phyloP scores from a whole-genome alignment of 768 basidiomycete species.

The Pulveroboletus sp. region DNA sequence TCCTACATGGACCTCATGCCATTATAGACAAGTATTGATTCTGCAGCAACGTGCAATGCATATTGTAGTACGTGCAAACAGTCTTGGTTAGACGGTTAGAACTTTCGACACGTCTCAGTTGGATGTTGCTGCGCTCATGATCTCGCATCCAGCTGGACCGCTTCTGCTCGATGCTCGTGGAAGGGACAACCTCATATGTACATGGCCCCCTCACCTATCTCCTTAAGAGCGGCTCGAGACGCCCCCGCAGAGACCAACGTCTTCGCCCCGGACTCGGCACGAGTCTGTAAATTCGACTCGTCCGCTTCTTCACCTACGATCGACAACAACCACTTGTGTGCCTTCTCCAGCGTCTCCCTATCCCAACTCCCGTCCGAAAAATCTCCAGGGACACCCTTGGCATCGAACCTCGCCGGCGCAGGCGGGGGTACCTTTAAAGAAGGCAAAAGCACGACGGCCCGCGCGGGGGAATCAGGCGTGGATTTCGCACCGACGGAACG shows the following conservation, averaged over 20 bases:
- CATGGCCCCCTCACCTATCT: constrained; percentile 49
- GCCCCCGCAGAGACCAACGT: neutral
- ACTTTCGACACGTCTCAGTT: too few species aligned
- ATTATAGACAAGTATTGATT: neutral
- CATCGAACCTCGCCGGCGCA: constrained; percentile 38
- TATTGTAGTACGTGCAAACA: neutral
- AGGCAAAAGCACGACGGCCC: constrained; percentile 45
- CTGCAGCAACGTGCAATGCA: too few species aligned
- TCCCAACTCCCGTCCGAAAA: constrained; percentile 37
- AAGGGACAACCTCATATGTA: constrained; percentile 37
- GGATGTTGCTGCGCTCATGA: too few species aligned
- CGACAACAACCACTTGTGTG: constrained; percentile 36
- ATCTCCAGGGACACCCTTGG: constrained; percentile 21
- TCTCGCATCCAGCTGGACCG: too few species aligned
- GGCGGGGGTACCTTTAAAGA: constrained; percentile 41
- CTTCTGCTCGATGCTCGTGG: too few species aligned
- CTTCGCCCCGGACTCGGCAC: constrained; percentile 12
- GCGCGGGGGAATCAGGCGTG: neutral
- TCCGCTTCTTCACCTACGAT: constrained; percentile 26
- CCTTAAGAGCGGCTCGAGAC: constrained; percentile 16
- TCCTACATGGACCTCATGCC: neutral
- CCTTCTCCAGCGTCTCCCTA: constrained; percentile 29
- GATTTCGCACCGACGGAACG: neutral
- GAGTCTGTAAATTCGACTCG: constrained; percentile 3
- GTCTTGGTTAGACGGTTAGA: too few species aligned